phyloP scores from a whole-genome alignment of 345 rosid genomes.

The Boechera stricta region DNA sequence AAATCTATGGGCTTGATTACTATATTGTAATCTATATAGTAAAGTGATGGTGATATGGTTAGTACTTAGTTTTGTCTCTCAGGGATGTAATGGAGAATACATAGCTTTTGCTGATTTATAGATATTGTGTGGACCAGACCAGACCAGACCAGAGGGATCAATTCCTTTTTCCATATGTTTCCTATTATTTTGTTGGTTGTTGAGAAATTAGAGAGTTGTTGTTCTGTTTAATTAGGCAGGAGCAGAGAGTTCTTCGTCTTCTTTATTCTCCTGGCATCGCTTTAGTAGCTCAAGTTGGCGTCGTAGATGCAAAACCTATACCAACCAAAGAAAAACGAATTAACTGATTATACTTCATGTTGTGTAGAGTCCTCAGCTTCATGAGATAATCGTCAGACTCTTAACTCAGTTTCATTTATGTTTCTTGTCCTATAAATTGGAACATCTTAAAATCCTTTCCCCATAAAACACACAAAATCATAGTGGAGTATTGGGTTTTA shows the following conservation, averaged over 20 bases:
- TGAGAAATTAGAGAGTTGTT: conserved; percentile 16
- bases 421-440: not conserved
- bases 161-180: conserved; percentile 4
- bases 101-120: not conserved
- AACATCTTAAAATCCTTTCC: not conserved
- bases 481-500: not conserved
- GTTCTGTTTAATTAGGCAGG: conserved; percentile 44
- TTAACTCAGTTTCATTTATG: not conserved
- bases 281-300: conserved; percentile 71
- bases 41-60: conserved; percentile 17
- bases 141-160: not conserved
- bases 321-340: not conserved
- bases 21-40: conserved; percentile 17
- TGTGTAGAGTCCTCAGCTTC: not conserved
- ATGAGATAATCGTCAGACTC: not conserved
- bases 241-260: conserved; percentile 70
- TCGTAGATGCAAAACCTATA: conserved; percentile 74
- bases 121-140: not conserved
- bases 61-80: not conserved
- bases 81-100: not conserved
- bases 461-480: not conserved
- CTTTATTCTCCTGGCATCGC: conserved; percentile 74
- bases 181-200: conserved; percentile 5
- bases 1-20: conserved; percentile 17
- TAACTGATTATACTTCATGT: not conserved